These are phyloP conservation scores for Chondrus crispus DNA, from an alignment of 23 red algal genomes.

Conservation along the genomic window DNA sequence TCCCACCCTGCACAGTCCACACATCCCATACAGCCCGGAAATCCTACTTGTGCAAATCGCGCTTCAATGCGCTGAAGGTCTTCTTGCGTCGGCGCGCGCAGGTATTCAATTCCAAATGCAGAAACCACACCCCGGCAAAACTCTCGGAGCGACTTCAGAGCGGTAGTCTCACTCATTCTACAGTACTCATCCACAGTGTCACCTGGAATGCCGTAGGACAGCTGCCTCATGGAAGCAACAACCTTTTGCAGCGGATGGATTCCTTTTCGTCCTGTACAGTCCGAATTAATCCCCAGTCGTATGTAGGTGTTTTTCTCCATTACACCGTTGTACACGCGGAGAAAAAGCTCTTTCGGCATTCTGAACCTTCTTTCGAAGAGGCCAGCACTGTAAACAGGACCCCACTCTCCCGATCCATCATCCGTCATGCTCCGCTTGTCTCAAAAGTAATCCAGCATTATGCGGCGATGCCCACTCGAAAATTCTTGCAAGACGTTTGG, in stretches of 20 bases:
- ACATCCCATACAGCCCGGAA: background rate
- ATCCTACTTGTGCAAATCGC: background rate
- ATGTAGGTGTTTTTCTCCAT: background rate
- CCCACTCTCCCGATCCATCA: background rate
- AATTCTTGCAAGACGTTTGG: background rate
- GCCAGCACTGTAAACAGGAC: background rate
- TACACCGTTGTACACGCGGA: background rate
- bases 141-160: background rate
- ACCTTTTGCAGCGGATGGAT: background rate
- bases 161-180: background rate
- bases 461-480: background rate
- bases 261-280: background rate
- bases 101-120: background rate
- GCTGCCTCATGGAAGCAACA: background rate
- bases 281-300: background rate
- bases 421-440: background rate
- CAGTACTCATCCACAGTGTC: constrained; percentile 9
- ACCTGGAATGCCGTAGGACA: constrained; percentile 7
- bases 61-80: background rate
- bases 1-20: background rate
- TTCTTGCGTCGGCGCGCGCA: background rate
- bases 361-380: constrained; percentile 12
- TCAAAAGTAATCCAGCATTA: constrained; percentile 32
- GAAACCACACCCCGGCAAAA: background rate
- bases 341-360: background rate